A percentile compares a stretch with the other conserved stretches of the same genome.
phyloP scores from a whole-genome alignment of 2,329 filamentous ascomycete species.

The Aspergillus ochraceus region DNA sequence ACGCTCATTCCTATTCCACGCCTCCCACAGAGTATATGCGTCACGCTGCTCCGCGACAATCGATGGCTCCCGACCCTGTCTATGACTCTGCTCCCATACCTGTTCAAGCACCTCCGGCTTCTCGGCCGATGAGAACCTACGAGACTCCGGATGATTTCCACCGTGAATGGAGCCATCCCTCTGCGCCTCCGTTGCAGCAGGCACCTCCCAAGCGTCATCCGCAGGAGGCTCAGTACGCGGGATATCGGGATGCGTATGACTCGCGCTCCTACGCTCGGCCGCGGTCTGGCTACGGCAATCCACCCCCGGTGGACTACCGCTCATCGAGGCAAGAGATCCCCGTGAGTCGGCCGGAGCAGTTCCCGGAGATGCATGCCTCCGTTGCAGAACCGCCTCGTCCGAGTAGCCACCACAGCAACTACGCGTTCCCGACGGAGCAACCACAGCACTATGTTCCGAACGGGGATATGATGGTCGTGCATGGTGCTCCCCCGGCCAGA shows the following conservation, averaged over 20 bases:
- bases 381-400: constrained; percentile 12
- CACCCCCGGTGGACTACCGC: constrained; percentile 24
- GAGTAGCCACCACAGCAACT: constrained; percentile 17
- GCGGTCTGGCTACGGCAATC: constrained; percentile 26
- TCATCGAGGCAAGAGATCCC: constrained; percentile 20
- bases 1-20: constrained; percentile 10
- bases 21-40: constrained; percentile 66
- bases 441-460: constrained; percentile 26
- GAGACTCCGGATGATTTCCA: constrained; percentile 33
- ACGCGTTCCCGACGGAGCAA: constrained; percentile 16
- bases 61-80: constrained; percentile 52
- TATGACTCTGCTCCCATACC: constrained; percentile 45
- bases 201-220: constrained; percentile 17
- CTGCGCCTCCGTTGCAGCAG: constrained; percentile 18
- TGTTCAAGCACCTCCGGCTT: constrained; percentile 24
- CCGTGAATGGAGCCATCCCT: constrained; percentile 26
- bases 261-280: constrained; percentile 22
- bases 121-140: constrained; percentile 24
- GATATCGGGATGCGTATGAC: constrained; percentile 22
- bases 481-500: constrained; percentile 7
- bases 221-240: constrained; percentile 23
- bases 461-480: constrained; percentile 25
- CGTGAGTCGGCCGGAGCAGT: constrained; percentile 15
- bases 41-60: constrained; percentile 74
- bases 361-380: constrained; percentile 14